phyloP scores from a whole-genome alignment of 1,139 yeast species.

The Candida freyschussii region DNA sequence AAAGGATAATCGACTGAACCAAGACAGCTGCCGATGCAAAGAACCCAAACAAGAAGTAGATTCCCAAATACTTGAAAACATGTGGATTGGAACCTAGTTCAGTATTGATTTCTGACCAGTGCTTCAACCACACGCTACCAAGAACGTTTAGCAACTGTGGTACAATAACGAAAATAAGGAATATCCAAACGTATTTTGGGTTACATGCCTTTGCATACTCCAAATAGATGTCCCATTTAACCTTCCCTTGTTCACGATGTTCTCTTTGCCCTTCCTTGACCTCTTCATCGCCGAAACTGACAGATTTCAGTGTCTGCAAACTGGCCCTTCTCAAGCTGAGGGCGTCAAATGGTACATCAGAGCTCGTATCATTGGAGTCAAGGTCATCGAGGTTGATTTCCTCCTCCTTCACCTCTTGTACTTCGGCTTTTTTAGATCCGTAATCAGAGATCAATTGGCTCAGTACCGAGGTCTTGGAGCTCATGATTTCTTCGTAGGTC shows the following conservation, averaged over 20 bases:
- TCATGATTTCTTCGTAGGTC: constrained; percentile 53
- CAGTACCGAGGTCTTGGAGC: constrained; percentile 48
- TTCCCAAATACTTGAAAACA: constrained; percentile 62
- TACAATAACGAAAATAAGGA: constrained; percentile 44
- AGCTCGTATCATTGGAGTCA: constrained; percentile 23
- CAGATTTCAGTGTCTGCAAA: constrained; percentile 47
- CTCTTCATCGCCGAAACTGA: constrained; percentile 38
- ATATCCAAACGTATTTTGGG: constrained; percentile 56
- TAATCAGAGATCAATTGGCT: constrained; percentile 66
- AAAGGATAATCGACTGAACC: constrained; percentile 63
- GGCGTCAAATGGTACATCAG: constrained; percentile 25
- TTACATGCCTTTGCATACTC: constrained; percentile 89
- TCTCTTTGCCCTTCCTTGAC: constrained; percentile 49
- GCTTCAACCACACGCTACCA: constrained; percentile 87
- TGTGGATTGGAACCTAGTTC: constrained; percentile 65
- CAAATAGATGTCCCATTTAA: constrained; percentile 79
- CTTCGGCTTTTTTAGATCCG: constrained; percentile 48
- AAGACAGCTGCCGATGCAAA: constrained; percentile 58
- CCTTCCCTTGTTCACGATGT: constrained; percentile 89
- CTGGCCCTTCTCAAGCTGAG: constrained; percentile 67
- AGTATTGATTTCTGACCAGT: constrained; percentile 92
- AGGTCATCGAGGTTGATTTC: constrained; percentile 32
- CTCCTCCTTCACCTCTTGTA: constrained; percentile 26
- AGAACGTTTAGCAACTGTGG: constrained; percentile 60
- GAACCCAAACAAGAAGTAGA: constrained; percentile 73